Evolutionary conservation across 2,329 filamentous ascomycete genomes (phyloP).

Genomic region (Ophiostoma tasmaniense): DNA sequence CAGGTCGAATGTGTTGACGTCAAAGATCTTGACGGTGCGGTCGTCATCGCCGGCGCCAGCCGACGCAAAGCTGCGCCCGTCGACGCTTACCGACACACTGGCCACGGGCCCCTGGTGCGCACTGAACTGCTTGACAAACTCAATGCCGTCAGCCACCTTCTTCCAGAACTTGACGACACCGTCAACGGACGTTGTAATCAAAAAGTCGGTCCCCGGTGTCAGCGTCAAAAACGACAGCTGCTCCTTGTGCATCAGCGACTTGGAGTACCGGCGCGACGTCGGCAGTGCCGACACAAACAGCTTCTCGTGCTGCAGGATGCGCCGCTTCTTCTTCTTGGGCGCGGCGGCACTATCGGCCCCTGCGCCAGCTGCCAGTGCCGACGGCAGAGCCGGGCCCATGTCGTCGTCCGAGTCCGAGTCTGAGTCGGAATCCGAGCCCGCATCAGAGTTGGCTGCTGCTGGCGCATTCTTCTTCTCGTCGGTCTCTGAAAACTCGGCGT

Average conservation of each 20-base stretch:
- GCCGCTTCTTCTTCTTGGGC: conserved; percentile 72
- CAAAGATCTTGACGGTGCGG: conserved; percentile 71
- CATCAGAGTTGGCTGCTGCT: conserved; percentile 1
- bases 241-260: conserved; percentile 97
- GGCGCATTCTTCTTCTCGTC: conserved; percentile 27
- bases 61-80: conserved; percentile 89
- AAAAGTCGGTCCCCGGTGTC: conserved; percentile 85
- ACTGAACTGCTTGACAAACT: conserved; percentile 97
- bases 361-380: conserved; percentile 33
- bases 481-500: conserved; percentile 44
- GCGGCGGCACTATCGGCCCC: conserved; percentile 58
- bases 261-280: conserved; percentile 72
- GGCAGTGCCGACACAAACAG: conserved; percentile 88
- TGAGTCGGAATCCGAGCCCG: conserved; percentile 10
- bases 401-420: conserved; percentile 62
- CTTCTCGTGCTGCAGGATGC: conserved; percentile 87
- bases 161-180: conserved; percentile 99
- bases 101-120: conserved; percentile 81
- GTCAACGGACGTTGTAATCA: conserved; percentile 88
- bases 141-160: conserved; percentile 79
- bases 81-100: conserved; percentile 75
- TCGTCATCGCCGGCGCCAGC: conserved; percentile 54
- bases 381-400: conserved; percentile 85
- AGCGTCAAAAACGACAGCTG: conserved; percentile 81
- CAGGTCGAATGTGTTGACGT: conserved; percentile 79